Conservation (phyloP, 2,329 filamentous ascomycete species). For the Lachnellula cervina region DNA sequence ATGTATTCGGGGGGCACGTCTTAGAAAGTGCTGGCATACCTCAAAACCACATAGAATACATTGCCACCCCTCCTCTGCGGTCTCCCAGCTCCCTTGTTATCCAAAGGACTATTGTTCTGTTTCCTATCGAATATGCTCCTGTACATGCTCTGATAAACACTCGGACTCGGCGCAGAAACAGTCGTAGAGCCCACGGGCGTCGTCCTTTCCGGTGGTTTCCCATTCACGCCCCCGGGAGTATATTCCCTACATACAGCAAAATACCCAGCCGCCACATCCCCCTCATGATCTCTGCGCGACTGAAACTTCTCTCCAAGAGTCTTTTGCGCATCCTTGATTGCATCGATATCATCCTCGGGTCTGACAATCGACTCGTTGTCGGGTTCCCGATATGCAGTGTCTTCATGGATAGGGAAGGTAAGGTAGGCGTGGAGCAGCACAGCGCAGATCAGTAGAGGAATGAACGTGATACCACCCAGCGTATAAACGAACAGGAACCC, state of each 20-base stretch:
- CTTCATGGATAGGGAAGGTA: slow-evolving; percentile 54
- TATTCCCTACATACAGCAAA: slow-evolving; percentile 95
- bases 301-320: slow-evolving; percentile 57
- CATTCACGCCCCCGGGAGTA: slow-evolving; percentile 84
- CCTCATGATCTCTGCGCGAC: slow-evolving; percentile 51
- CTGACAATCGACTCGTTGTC: slow-evolving; percentile 44
- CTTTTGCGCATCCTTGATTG: slow-evolving; percentile 57
- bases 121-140: slow-evolving; percentile 89
- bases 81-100: slow-evolving; percentile 30
- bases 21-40: slow-evolving; percentile 45
- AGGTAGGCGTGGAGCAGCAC: slow-evolving; percentile 64
- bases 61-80: slow-evolving; percentile 63
- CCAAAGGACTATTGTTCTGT: slow-evolving; percentile 35
- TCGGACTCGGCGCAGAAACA: slow-evolving; percentile 75
- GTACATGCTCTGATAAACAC: slow-evolving; percentile 98
- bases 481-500: slow-evolving; percentile 71
- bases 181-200: slow-evolving; percentile 73
- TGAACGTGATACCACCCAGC: slow-evolving; percentile 80
- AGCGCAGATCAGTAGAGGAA: slow-evolving; percentile 63
- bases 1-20: slow-evolving; percentile 4
- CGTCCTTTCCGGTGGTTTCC: slow-evolving; percentile 81
- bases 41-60: slow-evolving; percentile 86
- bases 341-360: slow-evolving; percentile 59
- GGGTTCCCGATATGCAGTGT: slow-evolving; percentile 33
- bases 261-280: slow-evolving; percentile 82